Conservation (phyloP, 2,329 filamentous ascomycete genomes). For the Neoarthrinium moseri region DNA sequence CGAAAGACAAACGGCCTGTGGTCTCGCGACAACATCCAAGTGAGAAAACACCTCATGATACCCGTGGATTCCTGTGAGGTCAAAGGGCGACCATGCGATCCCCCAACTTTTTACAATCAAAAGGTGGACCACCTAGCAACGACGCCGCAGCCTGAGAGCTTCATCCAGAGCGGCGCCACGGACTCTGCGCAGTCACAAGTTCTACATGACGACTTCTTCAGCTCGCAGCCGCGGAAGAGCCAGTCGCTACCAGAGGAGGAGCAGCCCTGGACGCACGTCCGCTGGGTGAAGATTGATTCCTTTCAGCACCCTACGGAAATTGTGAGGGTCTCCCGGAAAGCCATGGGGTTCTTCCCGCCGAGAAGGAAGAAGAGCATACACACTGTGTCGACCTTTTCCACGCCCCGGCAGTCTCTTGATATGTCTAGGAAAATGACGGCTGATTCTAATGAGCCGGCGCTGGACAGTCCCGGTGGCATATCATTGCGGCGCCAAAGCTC, state of each 20-base stretch:
- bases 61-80: slow-evolving; percentile 88
- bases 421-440: slow-evolving; percentile 34
- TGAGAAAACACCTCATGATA: slow-evolving; percentile 75
- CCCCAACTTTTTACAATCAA: slow-evolving; percentile 42
- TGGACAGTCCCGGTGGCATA: slow-evolving; percentile 23
- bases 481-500: slow-evolving; percentile 30
- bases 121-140: slow-evolving; percentile 51
- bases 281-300: slow-evolving; percentile 81
- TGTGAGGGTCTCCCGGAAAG: slow-evolving; percentile 74
- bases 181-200: slow-evolving; percentile 21
- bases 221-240: slow-evolving; percentile 31
- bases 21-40: slow-evolving; percentile 89
- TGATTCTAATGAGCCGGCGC: slow-evolving; percentile 16
- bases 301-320: slow-evolving; percentile 74
- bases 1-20: slow-evolving; percentile 90
- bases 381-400: slow-evolving; percentile 64
- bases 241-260: slow-evolving; percentile 49
- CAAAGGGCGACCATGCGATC: slow-evolving; percentile 69
- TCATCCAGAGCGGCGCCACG: slow-evolving; percentile 18
- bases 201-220: slow-evolving; percentile 41
- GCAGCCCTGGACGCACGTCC: slow-evolving; percentile 78
- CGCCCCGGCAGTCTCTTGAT: slow-evolving; percentile 66
- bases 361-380: slow-evolving; percentile 79
- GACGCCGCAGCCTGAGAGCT: slow-evolving; percentile 38
- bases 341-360: slow-evolving; percentile 89